Evolutionary conservation across 2,329 filamentous ascomycete genomes (phyloP), one percentile per base, ranked within the genome.

Genomic region (Clonostachys rhizophaga): DNA sequence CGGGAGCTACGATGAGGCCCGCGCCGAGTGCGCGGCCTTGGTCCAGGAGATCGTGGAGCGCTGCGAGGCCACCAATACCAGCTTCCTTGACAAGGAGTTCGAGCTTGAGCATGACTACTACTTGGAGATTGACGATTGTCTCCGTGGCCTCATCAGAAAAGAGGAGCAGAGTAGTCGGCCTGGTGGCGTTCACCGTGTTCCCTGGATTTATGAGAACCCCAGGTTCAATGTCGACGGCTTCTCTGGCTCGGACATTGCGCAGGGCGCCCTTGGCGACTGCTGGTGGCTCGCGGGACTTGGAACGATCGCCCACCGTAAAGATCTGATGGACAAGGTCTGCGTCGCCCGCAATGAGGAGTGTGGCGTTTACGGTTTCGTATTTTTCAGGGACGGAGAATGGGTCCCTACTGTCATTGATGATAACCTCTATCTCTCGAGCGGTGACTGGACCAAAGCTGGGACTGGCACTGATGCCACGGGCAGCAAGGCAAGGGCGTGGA

Each of bases 361-460:
- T 41, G 85, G 85, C 6, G 84, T 88, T 2, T 89, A 89, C 54
- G 85, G 85, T 4, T 88, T 89, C 54, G 83, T 89, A 24, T 88
- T 89, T 60, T 80, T 84, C 60, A 74, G 85, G 58, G 68, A 89
- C 53, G 84, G 84, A 41, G 83, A 86, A 59, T 89, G 85, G 86
- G 76, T 84, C 43, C 81, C 82, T 18, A 83, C 81, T 39, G 81
- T 89, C 40, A 78, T 89, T 42, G 86, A 89, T 56, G 86, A 89
- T 62, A 87, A 87, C 56, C 49, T 64, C n/a, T 64, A 64, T 42
- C 47, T 64, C 24, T 52, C 30, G 7, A 45, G 55, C 17, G 54
- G 49, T 13, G 61, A 64, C 34, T 72, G 88, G 44, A 70, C 75
- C 11, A 55, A 60, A 20, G 47, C 55, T 7, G 52, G 48, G 5